Conservation (phyloP, 768 basidiomycete genomes). For the Kwoniella sp. region DNA sequence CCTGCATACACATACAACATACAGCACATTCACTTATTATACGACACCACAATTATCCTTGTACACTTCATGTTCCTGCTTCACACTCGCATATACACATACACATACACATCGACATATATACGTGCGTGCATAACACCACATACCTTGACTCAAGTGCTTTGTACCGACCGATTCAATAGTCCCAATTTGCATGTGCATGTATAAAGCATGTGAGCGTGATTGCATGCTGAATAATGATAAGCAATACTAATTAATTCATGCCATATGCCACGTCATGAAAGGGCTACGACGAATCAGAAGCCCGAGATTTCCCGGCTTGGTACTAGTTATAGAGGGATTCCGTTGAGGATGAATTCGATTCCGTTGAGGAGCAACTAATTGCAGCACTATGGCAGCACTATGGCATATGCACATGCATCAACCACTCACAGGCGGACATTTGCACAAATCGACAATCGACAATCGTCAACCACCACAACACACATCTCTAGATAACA, state of each 20-base stretch:
- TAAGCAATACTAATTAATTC: too few relatives aligned
- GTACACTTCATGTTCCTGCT: too few relatives aligned
- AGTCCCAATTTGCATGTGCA: not conserved
- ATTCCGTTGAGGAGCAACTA: not conserved
- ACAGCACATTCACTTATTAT: too few relatives aligned
- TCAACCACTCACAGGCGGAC: not conserved
- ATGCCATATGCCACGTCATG: constrained; percentile 1
- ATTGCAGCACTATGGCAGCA: too few relatives aligned
- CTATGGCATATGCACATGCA: not conserved
- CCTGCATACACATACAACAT: not conserved
- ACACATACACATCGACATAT: not conserved
- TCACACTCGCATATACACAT: not conserved
- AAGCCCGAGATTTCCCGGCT: constrained; percentile 22
- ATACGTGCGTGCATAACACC: too few relatives aligned
- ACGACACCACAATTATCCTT: too few relatives aligned
- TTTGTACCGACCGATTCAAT: not conserved
- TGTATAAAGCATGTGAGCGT: not conserved
- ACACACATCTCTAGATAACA: too few relatives aligned
- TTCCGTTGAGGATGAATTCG: not conserved
- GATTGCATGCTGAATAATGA: not conserved
- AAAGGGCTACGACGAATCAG: constrained; percentile 7
- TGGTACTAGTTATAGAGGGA: not conserved
- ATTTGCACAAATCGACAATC: not conserved
- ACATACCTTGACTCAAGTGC: not conserved
- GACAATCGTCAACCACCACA: not conserved